Evolutionary conservation across 192 early-diverging fungal genomes (phyloP).

Genomic region (Radiomyces spectabilis): DNA sequence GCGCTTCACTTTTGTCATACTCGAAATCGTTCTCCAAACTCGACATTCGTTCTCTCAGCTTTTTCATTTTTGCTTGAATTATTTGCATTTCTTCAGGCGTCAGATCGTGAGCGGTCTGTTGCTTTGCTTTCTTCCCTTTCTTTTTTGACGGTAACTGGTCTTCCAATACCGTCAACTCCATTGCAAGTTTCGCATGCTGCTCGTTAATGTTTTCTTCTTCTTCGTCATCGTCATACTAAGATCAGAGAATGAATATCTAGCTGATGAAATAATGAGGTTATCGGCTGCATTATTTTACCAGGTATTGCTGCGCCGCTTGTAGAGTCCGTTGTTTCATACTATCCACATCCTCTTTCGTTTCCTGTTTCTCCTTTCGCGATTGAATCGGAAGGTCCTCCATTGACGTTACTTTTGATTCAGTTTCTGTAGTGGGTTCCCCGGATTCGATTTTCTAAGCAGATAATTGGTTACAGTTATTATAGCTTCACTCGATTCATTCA

Average conservation of each 20-base stretch:
- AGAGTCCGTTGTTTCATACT: conserved; percentile 19
- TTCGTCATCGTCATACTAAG: background rate
- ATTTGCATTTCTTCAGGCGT: conserved; percentile 5
- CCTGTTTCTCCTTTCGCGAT: too few relatives aligned
- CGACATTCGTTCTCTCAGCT: conserved; percentile 16
- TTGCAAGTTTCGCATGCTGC: conserved; percentile 7
- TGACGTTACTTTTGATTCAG: background rate
- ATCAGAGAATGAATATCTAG: background rate
- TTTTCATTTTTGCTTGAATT: conserved; percentile 15
- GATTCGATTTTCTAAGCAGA: too few relatives aligned
- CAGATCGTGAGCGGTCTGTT: conserved; percentile 3
- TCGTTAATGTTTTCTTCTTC: conserved; percentile 8
- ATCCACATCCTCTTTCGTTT: background rate
- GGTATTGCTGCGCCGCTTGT: conserved; percentile 5
- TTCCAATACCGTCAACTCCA: conserved; percentile 9
- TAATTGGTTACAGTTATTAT: background rate
- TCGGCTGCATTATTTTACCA: conserved; percentile 5
- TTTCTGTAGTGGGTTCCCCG: background rate
- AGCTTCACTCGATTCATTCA: background rate
- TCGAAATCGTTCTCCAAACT: conserved; percentile 34
- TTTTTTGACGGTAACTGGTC: conserved; percentile 4
- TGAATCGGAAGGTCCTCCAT: too few relatives aligned
- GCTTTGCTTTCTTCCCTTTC: conserved; percentile 19
- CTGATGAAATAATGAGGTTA: background rate
- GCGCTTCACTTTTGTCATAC: conserved; percentile 26